Evolutionary conservation across 106 monocot genomes (phyloP).

Genomic region (Narthecium ossifragum): DNA sequence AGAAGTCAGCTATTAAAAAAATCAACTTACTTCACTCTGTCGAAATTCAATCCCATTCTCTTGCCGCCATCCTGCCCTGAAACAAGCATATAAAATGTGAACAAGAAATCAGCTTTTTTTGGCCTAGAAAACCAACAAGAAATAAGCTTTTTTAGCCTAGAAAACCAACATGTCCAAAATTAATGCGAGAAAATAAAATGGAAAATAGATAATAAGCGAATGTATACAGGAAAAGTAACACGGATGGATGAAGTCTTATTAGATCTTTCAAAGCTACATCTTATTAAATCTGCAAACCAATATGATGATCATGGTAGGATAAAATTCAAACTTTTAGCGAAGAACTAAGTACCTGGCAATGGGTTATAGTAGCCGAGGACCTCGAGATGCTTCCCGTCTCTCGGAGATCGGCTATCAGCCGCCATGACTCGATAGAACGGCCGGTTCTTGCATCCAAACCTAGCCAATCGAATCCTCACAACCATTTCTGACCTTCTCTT

Average conservation of each 20-base stretch:
- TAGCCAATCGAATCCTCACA: slow-evolving; percentile 67
- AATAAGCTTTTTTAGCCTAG: background rate
- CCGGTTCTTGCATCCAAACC: slow-evolving; percentile 84
- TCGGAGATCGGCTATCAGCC: slow-evolving; percentile 74
- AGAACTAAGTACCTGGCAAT: slow-evolving; percentile 48
- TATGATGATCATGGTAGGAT: too few relatives aligned
- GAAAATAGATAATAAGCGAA: too few relatives aligned
- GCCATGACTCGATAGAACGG: slow-evolving; percentile 92
- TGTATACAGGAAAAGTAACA: too few relatives aligned
- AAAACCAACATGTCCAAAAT: background rate
- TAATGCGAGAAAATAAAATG: background rate
- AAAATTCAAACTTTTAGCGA: too few relatives aligned
- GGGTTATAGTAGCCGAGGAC: slow-evolving; percentile 94
- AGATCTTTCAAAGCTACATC: too few relatives aligned
- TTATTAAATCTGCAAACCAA: too few relatives aligned
- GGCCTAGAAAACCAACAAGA: background rate
- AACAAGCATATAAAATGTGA: background rate
- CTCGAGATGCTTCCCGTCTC: slow-evolving; percentile 94
- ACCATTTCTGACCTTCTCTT: slow-evolving; percentile 35
- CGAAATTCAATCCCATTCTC: slow-evolving; percentile 69
- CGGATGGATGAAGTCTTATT: too few relatives aligned
- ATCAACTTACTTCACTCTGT: slow-evolving; percentile 55
- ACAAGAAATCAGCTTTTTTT: background rate
- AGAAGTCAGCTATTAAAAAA: too few relatives aligned
- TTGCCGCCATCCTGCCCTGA: slow-evolving; percentile 62